phyloP scores from a whole-genome alignment of 2,329 filamentous ascomycete species.

The Emmonsiellopsis sp. region DNA sequence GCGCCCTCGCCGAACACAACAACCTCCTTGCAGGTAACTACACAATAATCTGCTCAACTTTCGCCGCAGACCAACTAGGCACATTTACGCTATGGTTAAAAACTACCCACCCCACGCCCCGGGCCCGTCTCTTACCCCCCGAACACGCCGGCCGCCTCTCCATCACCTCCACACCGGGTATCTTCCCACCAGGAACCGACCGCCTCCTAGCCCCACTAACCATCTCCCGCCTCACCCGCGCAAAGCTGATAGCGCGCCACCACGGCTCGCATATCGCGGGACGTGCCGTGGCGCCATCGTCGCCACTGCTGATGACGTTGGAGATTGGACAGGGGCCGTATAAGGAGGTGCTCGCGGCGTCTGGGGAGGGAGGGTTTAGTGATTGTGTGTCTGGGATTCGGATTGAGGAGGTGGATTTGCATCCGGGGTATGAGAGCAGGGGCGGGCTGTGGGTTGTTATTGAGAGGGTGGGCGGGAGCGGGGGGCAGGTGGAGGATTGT shows the following conservation, averaged over 20 bases:
- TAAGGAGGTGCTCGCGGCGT: constrained; percentile 55
- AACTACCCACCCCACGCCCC: constrained; percentile 43
- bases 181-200: constrained; percentile 46
- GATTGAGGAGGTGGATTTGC: constrained; percentile 65
- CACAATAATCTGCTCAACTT: constrained; percentile 84
- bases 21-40: constrained; percentile 64
- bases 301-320: constrained; percentile 60
- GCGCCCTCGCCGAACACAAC: constrained; percentile 57
- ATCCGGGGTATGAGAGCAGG: constrained; percentile 48
- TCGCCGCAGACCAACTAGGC: constrained; percentile 68
- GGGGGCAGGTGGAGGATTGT: constrained; percentile 40
- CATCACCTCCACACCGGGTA: constrained; percentile 35
- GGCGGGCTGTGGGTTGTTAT: constrained; percentile 70
- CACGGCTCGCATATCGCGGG: constrained; percentile 32
- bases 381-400: constrained; percentile 59
- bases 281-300: constrained; percentile 27
- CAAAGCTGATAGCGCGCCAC: constrained; percentile 48
- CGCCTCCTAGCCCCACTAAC: constrained; percentile 46
- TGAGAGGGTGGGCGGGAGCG: constrained; percentile 61
- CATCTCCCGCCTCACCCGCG: constrained; percentile 49
- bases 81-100: constrained; percentile 68
- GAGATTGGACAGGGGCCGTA: constrained; percentile 65
- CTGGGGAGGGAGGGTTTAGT: constrained; percentile 65
- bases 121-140: constrained; percentile 53
- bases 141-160: constrained; percentile 69